Evolutionary conservation across 2,329 filamentous ascomycete species (phyloP).

Genomic region (Penicillium digitatum): DNA sequence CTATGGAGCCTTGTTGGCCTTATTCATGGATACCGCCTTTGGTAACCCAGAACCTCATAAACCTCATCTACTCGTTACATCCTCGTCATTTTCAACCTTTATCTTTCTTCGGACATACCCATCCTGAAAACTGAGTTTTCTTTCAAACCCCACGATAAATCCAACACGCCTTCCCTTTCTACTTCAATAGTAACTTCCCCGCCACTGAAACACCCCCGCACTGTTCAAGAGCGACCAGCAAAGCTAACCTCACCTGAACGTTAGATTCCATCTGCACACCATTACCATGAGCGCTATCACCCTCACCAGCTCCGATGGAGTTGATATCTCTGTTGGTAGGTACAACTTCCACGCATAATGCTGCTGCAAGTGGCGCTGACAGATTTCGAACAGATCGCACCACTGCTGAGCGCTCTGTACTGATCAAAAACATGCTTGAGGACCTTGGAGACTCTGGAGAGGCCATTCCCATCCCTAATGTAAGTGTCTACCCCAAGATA

Average conservation of each 20-base stretch:
- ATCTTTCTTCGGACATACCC: background rate
- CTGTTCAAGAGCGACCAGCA: background rate
- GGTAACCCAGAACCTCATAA: background rate
- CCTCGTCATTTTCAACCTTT: background rate
- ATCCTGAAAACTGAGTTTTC: background rate
- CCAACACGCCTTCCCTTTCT: background rate
- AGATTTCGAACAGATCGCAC: constrained; percentile 61
- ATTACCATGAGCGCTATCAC: constrained; percentile 35
- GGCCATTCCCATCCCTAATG: constrained; percentile 68
- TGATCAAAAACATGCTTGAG: constrained; percentile 98
- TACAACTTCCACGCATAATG: constrained; percentile 1
- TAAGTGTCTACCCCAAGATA: constrained; percentile 18
- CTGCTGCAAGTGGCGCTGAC: constrained; percentile 15
- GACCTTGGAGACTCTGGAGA: constrained; percentile 68
- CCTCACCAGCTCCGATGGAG: constrained; percentile 50
- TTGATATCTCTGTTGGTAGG: constrained; percentile 51
- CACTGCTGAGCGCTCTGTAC: constrained; percentile 83
- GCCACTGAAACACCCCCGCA: background rate
- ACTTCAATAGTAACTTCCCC: background rate
- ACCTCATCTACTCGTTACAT: background rate
- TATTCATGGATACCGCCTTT: background rate
- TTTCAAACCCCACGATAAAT: background rate
- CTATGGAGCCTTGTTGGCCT: background rate
- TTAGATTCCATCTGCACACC: background rate
- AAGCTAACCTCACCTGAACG: background rate